Percentiles rank a stretch among this genome's conserved stretches.
Evolutionary conservation across 805 yeast species (phyloP).

Genomic region (Pichia eremophila): DNA sequence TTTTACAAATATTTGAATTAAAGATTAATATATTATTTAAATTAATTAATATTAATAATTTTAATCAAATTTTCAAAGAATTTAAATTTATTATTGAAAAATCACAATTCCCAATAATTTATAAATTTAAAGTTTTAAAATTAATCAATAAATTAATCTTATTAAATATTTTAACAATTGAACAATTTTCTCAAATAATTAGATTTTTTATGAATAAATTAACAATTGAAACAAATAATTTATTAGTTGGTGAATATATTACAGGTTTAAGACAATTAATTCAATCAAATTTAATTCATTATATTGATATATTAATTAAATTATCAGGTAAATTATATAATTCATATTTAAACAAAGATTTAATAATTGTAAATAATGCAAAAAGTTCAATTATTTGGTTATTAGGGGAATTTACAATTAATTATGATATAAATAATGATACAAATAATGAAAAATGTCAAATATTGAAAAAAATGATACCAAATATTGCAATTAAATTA

Average conservation of each 20-base stretch:
- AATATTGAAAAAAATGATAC: slow-evolving; percentile 36
- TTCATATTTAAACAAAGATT: slow-evolving; percentile 2
- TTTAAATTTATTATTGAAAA: slow-evolving; percentile 45
- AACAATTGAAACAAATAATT: slow-evolving; percentile 17
- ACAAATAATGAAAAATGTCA: background rate
- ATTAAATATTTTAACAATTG: slow-evolving; percentile 21
- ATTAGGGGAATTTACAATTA: slow-evolving; percentile 65
- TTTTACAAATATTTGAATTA: slow-evolving; percentile 28
- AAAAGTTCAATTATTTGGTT: slow-evolving; percentile 85
- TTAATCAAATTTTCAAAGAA: slow-evolving; percentile 46
- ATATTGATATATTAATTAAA: slow-evolving; percentile 46
- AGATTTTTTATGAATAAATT: slow-evolving; percentile 51
- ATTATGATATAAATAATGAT: background rate
- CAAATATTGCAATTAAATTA: slow-evolving; percentile 63
- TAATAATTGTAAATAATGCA: slow-evolving; percentile 32
- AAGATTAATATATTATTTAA: slow-evolving; percentile 57
- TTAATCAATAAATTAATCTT: slow-evolving; percentile 33
- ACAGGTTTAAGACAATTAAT: slow-evolving; percentile 65
- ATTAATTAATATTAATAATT: slow-evolving; percentile 45
- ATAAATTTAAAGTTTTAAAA: slow-evolving; percentile 42
- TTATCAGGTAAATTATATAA: slow-evolving; percentile 27
- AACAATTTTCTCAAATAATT: slow-evolving; percentile 46
- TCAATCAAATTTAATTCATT: slow-evolving; percentile 47
- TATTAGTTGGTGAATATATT: slow-evolving; percentile 52
- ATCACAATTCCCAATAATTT: slow-evolving; percentile 9